These are phyloP conservation scores for Sordariomycetes sp. DNA, from an alignment of 2,329 filamentous ascomycete genomes.

Conservation along the genomic window DNA sequence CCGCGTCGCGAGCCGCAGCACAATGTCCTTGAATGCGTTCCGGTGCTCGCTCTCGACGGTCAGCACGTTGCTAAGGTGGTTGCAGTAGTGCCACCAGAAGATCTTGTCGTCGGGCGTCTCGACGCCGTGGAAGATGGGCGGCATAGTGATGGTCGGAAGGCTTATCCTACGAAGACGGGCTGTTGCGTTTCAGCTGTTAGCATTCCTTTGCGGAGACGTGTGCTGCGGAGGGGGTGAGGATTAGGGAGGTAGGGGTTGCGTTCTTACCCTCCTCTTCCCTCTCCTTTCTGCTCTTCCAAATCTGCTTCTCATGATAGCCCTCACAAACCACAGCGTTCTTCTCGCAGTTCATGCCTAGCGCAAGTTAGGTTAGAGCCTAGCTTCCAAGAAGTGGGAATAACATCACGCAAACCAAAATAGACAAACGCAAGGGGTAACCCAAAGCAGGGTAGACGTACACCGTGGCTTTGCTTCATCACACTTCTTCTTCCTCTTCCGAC, in stretches of 20 bases:
- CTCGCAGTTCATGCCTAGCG: constrained; percentile 68
- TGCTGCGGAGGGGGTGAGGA: too few relatives aligned
- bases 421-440: background rate
- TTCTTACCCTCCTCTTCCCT: constrained; percentile 44
- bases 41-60: constrained; percentile 70
- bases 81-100: constrained; percentile 75
- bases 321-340: constrained; percentile 90
- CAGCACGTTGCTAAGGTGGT: constrained; percentile 64
- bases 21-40: constrained; percentile 75
- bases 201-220: too few relatives aligned
- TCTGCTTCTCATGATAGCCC: constrained; percentile 74
- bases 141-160: constrained; percentile 41
- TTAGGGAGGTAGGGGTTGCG: background rate
- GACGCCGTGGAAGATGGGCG: constrained; percentile 64
- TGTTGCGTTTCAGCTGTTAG: too few relatives aligned
- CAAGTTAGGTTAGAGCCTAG: background rate
- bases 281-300: constrained; percentile 79
- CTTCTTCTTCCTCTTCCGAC: constrained; percentile 58
- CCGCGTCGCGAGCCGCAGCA: constrained; percentile 68
- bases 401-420: too few relatives aligned
- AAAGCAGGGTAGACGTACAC: constrained; percentile 32
- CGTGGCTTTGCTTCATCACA: constrained; percentile 56
- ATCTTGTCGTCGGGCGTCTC: constrained; percentile 68
- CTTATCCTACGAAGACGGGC: constrained; percentile 34
- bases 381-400: background rate